A percentile compares a stretch with the other conserved stretches of the same genome.
phyloP scores from a whole-genome alignment of 129 eudicot genomes.

The Flaveria bidentis region DNA sequence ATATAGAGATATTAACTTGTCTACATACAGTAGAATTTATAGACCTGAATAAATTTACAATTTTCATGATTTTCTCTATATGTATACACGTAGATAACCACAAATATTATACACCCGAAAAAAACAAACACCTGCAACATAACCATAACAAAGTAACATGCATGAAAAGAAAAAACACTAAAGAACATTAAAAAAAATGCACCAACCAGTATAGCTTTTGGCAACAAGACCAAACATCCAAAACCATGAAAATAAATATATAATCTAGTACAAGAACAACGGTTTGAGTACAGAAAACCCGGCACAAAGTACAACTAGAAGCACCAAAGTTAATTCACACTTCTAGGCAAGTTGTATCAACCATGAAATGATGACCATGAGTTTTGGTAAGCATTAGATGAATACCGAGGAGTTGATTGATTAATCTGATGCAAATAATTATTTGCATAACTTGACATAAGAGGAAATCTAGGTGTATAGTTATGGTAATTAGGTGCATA shows the following conservation, averaged over 20 bases:
- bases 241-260: background rate
- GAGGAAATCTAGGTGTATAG: conserved; percentile 29
- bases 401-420: conserved; percentile 5
- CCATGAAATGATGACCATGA: conserved; percentile 29
- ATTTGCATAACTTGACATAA: conserved; percentile 32
- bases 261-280: conserved; percentile 3
- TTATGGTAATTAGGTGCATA: conserved; percentile 23
- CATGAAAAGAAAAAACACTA: background rate
- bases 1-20: no score
- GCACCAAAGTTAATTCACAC: conserved; percentile 10
- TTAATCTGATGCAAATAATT: conserved; percentile 19
- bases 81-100: background rate
- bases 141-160: background rate
- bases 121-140: background rate
- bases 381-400: conserved; percentile 21
- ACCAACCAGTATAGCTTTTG: conserved; percentile 8
- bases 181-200: background rate
- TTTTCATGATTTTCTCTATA: no score
- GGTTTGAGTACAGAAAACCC: background rate
- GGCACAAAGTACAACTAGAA: conserved; percentile 15
- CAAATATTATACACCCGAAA: background rate
- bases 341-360: conserved; percentile 12
- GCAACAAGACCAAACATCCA: background rate
- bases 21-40: no score
- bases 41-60: no score